A percentile compares a stretch with the other conserved stretches of the same genome.
Conservation (phyloP, 2,329 filamentous ascomycete species). For the Fusarium continuum region DNA sequence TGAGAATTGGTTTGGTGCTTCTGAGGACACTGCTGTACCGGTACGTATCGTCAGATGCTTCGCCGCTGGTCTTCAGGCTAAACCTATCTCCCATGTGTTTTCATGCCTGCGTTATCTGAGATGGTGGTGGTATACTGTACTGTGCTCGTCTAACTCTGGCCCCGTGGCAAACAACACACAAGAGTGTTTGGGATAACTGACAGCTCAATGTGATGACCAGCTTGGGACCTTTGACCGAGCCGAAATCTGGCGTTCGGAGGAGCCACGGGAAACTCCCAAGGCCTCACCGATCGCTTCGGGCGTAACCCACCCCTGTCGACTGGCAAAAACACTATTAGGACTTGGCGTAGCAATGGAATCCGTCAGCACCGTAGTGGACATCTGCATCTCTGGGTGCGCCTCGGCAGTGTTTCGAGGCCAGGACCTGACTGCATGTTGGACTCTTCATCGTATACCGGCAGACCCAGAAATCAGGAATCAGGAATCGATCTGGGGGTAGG, state of each 20-base stretch:
- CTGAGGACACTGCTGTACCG: not conserved
- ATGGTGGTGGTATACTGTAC: not conserved
- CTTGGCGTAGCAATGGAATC: constrained; percentile 21
- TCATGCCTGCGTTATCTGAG: not conserved
- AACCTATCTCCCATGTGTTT: constrained; percentile 1
- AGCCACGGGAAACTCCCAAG: constrained; percentile 29
- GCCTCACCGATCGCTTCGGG: constrained; percentile 40
- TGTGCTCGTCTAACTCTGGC: constrained; percentile 1
- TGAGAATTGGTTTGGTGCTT: not conserved
- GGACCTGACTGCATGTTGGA: constrained; percentile 13
- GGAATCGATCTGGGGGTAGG: constrained; percentile 37
- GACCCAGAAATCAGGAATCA: constrained; percentile 34
- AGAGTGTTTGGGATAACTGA: constrained; percentile 28
- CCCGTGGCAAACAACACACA: constrained; percentile 32
- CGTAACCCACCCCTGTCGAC: constrained; percentile 34
- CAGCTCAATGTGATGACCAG: constrained; percentile 25
- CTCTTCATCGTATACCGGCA: constrained; percentile 19
- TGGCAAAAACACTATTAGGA: constrained; percentile 18
- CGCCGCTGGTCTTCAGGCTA: constrained; percentile 31
- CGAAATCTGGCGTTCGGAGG: constrained; percentile 24
- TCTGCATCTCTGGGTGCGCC: constrained; percentile 22
- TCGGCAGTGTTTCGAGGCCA: constrained; percentile 31
- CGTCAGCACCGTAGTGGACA: constrained; percentile 24
- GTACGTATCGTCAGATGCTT: constrained; percentile 18
- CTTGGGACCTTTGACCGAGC: constrained; percentile 32